phyloP scores from a whole-genome alignment of 129 eudicot species.

The sunflower (Helianthus annuus) region HanXRQr2.0-SUNRISE NC_035435.2:110502468-110502967 shows the following conservation, averaged over 20 bases:
- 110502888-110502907: too few species aligned
- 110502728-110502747: slow-evolving; percentile 13
- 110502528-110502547: slow-evolving; percentile 24
- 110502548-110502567: neutral
- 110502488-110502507: neutral
- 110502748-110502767: slow-evolving; percentile 17
- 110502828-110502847: too few species aligned
- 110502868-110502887: too few species aligned
- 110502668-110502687: neutral
- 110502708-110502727: slow-evolving; percentile 1
- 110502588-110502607: slow-evolving; percentile 7
- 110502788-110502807: too few species aligned
- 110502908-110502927: too few species aligned
- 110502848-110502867: too few species aligned
- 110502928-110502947: too few species aligned
- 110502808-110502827: too few species aligned
- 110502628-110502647: neutral
- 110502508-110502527: slow-evolving; percentile 4
- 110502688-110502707: neutral
- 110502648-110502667: neutral
- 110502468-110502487: slow-evolving; percentile 25
- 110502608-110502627: slow-evolving; percentile 28
- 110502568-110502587: slow-evolving; percentile 16
- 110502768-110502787: neutral
- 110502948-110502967: too few species aligned